A percentile compares a stretch with the other conserved stretches of the same genome.
These are phyloP conservation scores for Adansonia rubrostipa DNA, from an alignment of 441 rosid species.

Conservation along the genomic window DNA sequence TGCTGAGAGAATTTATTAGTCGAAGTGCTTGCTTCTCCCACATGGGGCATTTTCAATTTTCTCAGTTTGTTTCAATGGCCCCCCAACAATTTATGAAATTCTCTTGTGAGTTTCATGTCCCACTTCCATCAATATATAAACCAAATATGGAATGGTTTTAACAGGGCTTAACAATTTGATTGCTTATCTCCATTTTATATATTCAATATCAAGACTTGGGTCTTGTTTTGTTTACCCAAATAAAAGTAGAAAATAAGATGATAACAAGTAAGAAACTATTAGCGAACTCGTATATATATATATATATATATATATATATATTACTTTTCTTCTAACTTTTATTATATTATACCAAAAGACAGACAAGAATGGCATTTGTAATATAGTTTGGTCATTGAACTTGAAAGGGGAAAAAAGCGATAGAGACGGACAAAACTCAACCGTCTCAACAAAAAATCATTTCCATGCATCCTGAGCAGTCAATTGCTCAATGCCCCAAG, in stretches of 20 bases:
- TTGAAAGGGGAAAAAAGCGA: not conserved
- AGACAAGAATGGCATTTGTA: too few relatives aligned
- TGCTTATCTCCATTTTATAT: too few relatives aligned
- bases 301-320: too few relatives aligned
- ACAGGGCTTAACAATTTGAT: too few relatives aligned
- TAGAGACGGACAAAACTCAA: not conserved
- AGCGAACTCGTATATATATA: too few relatives aligned
- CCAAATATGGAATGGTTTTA: not conserved
- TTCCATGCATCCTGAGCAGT: not conserved
- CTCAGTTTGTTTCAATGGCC: not conserved
- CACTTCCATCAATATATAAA: not conserved
- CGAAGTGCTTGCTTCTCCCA: not conserved
- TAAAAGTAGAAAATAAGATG: too few relatives aligned
- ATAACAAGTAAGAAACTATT: too few relatives aligned
- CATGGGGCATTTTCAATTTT: not conserved
- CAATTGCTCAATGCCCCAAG: not conserved
- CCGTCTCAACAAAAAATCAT: not conserved
- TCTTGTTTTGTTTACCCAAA: too few relatives aligned
- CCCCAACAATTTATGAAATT: not conserved
- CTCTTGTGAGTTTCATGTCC: not conserved
- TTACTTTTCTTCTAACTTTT: not conserved
- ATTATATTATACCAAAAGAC: not conserved
- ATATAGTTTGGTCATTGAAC: not conserved
- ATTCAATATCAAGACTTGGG: too few relatives aligned
- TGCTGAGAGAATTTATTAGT: not conserved